Conservation (phyloP, 2,329 filamentous ascomycete species). For the Daldinia eschscholtzii region DNA sequence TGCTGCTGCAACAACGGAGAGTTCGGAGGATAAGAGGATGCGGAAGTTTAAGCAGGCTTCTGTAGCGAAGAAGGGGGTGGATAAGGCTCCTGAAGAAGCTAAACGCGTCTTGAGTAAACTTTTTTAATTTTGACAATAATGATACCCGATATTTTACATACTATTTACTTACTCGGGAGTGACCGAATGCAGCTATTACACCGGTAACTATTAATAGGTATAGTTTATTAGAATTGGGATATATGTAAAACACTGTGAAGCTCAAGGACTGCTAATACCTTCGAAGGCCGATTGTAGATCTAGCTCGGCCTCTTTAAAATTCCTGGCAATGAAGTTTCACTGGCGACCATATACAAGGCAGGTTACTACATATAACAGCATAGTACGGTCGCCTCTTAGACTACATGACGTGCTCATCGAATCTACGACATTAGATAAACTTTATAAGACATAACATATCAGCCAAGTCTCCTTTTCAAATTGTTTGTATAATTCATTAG, state of each 20-base stretch:
- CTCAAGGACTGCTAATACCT: not conserved
- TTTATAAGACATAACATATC: too few species aligned
- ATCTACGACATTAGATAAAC: too few species aligned
- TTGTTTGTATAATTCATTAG: not conserved
- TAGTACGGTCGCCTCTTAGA: too few species aligned
- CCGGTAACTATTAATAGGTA: not conserved
- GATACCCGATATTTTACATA: constrained; percentile 44
- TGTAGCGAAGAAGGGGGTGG: constrained; percentile 47
- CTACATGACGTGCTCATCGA: too few species aligned
- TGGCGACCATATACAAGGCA: too few species aligned
- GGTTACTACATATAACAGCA: too few species aligned
- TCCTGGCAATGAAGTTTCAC: too few species aligned
- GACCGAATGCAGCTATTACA: not conserved
- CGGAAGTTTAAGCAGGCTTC: constrained; percentile 51
- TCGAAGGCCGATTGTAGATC: not conserved
- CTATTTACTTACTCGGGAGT: not conserved
- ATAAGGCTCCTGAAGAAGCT: constrained; percentile 49
- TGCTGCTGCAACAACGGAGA: not conserved
- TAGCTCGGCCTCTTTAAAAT: not conserved
- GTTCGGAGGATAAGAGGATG: constrained; percentile 32
- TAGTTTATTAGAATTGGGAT: not conserved
- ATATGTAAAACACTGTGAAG: not conserved
- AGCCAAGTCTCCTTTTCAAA: not conserved
- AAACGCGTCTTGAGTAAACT: constrained; percentile 51
- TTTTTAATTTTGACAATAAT: constrained; percentile 48